Base-by-base conservation (phyloP, 2,329 filamentous ascomycete species). In the Fusarium sarcochroum region DNA sequence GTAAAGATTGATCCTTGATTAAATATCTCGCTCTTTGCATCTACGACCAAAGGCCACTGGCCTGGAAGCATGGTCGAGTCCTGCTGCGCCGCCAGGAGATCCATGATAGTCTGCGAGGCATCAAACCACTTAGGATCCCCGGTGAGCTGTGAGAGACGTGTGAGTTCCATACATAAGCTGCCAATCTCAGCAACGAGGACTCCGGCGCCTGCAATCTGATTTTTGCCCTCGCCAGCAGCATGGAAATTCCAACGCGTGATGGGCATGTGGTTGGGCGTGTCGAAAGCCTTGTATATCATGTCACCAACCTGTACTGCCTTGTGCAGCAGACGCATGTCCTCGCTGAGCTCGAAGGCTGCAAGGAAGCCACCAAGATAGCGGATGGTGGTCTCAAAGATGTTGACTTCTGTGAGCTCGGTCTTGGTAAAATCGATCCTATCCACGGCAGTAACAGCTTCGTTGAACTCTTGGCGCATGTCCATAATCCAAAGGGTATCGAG, bases 401-500 rank as follows among this genome's bases (percentile, higher is more conserved):
- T 91, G 67, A 92, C 86, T 32, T 85, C 68, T 17, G 61, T 47
- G 18, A 72, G 69, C 0, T 78, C 77, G 1, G 87, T 86, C 3
- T 78, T 83, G 3, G 86, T 84, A 74, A 91, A 92, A 75, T 91
- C 88, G 52, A 92, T 87, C 66, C 72, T 71, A 15, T 85, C 80
- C 7, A 89, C 85, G 2, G 86, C 87, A 52, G 83, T 79, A 5
- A 90, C 87, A 3, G 90, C 90, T 68, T 87, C 83, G 32, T 87
- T 83, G 72, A 93, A 93, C 59, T 93, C 90, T 1, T 86, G 81
- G 64, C 84, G 84, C 74, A 92, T 70, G 6, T 86, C 90, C 86
- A 93, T 89, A 67, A 93, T 90, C 90, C 90, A 92, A 15, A 93
- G 80, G n/a, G 88, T 89, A 74, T 93, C 91, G 52, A 91, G 81